Conservation (phyloP, 768 basidiomycete species). For the Mycena rosella region DNA sequence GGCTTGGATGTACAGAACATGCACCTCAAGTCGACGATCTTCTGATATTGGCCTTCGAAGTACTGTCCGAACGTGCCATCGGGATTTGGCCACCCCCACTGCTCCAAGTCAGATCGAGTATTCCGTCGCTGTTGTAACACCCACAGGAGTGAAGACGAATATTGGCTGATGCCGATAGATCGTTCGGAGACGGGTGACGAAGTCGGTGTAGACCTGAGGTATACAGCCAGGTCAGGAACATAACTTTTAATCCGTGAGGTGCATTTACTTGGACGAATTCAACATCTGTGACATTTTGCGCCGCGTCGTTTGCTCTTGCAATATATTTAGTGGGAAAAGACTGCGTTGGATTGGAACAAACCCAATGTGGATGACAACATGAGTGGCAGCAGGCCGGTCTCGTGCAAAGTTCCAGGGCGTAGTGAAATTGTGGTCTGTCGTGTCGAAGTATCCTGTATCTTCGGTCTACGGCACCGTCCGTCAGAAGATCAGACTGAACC, state of each 20-base stretch:
- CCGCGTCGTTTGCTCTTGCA: constrained; percentile 64
- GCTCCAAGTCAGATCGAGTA: background rate
- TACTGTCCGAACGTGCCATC: constrained; percentile 61
- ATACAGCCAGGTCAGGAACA: background rate
- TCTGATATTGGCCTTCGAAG: constrained; percentile 60
- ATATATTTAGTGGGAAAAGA: too few relatives aligned
- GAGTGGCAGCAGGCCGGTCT: constrained; percentile 61
- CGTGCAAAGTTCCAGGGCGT: constrained; percentile 68
- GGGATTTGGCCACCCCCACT: constrained; percentile 71
- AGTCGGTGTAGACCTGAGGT: constrained; percentile 60
- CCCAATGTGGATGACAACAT: constrained; percentile 71
- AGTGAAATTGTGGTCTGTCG: constrained; percentile 69
- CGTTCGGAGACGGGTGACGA: constrained; percentile 58
- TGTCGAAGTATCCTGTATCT: constrained; percentile 67
- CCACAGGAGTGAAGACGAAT: constrained; percentile 66
- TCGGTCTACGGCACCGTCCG: constrained; percentile 61
- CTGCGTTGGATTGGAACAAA: constrained; percentile 27
- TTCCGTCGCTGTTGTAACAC: constrained; percentile 34
- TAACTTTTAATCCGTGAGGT: background rate
- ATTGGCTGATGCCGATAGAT: constrained; percentile 61
- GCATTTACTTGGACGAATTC: constrained; percentile 55
- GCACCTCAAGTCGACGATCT: constrained; percentile 58
- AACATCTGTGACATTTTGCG: constrained; percentile 61
- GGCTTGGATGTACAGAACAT: background rate
- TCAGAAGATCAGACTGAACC: background rate